phyloP scores from a whole-genome alignment of 352 stramenopile species.

The Pythium vanterpoolii region DNA sequence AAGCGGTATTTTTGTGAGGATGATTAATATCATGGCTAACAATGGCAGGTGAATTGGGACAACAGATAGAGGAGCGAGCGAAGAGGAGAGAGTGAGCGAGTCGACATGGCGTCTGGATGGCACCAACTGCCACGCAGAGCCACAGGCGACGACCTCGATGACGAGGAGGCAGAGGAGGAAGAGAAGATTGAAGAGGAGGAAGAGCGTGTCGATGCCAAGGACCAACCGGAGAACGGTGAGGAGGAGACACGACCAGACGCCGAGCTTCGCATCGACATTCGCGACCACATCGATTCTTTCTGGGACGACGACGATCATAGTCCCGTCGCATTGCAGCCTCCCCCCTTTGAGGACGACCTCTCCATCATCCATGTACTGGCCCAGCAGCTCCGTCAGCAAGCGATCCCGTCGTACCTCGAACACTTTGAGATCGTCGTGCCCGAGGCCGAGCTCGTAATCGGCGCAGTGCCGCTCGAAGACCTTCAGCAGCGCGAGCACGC shows the following conservation, averaged over 20 bases:
- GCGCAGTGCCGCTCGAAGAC: constrained; percentile 53
- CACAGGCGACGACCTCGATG: neutral
- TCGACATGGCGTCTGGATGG: constrained; percentile 7
- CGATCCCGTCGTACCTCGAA: constrained; percentile 57
- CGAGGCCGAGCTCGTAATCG: constrained; percentile 57
- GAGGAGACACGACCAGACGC: too few relatives aligned
- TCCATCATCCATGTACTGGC: constrained; percentile 56
- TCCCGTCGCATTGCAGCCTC: neutral
- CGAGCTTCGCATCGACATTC: constrained; percentile 19
- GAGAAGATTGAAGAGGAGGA: neutral
- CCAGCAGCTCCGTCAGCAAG: constrained; percentile 33
- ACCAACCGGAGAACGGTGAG: neutral
- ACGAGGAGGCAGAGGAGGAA: neutral
- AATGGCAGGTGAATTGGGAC: too few relatives aligned
- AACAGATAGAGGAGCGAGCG: neutral
- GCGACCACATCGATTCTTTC: constrained; percentile 27
- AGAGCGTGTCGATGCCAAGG: neutral
- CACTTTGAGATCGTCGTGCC: constrained; percentile 70
- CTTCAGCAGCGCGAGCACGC: constrained; percentile 58
- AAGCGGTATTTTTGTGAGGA: too few relatives aligned
- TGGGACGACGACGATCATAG: constrained; percentile 34
- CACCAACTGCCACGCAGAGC: constrained; percentile 1
- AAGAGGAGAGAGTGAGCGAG: neutral
- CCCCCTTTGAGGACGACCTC: constrained; percentile 15
- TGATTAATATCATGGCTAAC: neutral